Base-by-base conservation (phyloP, 2,329 filamentous ascomycete species). In the Boeremia exigua region DNA sequence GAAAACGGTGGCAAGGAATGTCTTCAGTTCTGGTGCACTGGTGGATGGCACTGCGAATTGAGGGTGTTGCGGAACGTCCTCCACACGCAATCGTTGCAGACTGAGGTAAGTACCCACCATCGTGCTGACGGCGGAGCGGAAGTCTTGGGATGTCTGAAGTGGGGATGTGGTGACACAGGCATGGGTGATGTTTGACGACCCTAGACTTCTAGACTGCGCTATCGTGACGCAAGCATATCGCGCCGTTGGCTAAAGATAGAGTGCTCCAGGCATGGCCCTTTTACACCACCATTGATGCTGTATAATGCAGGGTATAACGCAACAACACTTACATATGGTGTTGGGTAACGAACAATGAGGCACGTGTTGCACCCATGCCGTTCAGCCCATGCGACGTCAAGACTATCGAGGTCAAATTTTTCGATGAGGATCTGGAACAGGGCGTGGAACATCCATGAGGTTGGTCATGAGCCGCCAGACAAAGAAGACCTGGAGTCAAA, bases 31-130 rank as follows among this genome's bases (percentile, higher is more conserved):
- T n/a, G 54, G 43, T 25, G 40, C 49, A 17, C 54, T 53, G 15
- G 43, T 32, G 10, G 33, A 17, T 11, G 48, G 32, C 11, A 40
- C 40, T 2, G 45, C 23, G n/a, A 65, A 48, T 14, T 61, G 58
- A 10, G 53, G 43, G 51, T 69, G 66, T 40, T 43, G 57, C 27
- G 68, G 67, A 25, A 70, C 53, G 23, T 68, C 54, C 33, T 48
- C 54, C 15, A 57, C 14, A 34, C 39, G 43, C 39, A 57, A 28
- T n/a, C 44, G 44, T 19, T 52, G 43, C 48, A 57, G 44, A 48
- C 36, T 37, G 44, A 46, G 61, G 45, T 53, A 57, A 37, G 39
- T 52, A 30, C 36, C 45, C 34, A 43, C 45, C 60, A 61, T 64
- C 27, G n/a, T 33, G 3, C 12, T 37, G 32, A 15, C 44, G 56